A percentile compares a stretch with the other conserved stretches of the same genome.
These are phyloP conservation scores for Botrytis hyacinthi DNA, from an alignment of 2,329 filamentous ascomycete genomes.

Conservation along the genomic window DNA sequence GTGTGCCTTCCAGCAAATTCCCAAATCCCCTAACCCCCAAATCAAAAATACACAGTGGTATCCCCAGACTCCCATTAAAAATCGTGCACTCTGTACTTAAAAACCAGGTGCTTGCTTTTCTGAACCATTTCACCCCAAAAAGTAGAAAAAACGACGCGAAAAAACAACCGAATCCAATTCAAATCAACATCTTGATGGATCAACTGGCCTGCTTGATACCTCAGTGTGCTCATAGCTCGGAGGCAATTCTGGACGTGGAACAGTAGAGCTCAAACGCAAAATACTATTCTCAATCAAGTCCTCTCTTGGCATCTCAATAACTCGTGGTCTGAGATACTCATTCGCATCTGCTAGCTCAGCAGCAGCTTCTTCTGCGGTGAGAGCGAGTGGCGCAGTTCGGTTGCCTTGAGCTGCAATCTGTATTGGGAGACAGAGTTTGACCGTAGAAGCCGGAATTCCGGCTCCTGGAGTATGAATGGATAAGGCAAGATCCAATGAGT, in stretches of 20 bases:
- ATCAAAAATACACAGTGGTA: conserved; percentile 3
- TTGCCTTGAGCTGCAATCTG: conserved; percentile 36
- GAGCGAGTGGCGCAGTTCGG: conserved; percentile 14
- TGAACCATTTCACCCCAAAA: not conserved
- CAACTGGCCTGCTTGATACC: conserved; percentile 13
- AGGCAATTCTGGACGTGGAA: conserved; percentile 28
- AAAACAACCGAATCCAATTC: not conserved
- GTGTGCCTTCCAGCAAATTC: conserved; percentile 2
- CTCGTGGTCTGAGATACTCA: conserved; percentile 33
- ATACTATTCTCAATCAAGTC: conserved; percentile 34
- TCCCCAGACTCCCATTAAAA: not conserved
- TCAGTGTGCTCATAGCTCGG: conserved; percentile 35
- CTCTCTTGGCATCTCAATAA: conserved; percentile 33
- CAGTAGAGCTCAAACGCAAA: conserved; percentile 18
- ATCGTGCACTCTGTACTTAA: too few relatives aligned
- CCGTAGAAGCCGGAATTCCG: conserved; percentile 40
- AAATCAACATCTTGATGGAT: conserved; percentile 26
- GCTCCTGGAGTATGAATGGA: conserved; percentile 51
- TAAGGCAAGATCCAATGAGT: conserved; percentile 59
- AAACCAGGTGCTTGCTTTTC: not conserved
- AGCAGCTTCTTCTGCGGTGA: conserved; percentile 29
- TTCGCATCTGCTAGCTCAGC: conserved; percentile 34
- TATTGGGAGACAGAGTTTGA: conserved; percentile 33
- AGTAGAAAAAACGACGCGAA: not conserved
- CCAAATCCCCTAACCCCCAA: not conserved